phyloP scores from a whole-genome alignment of 768 basidiomycete genomes.

The Leccinum disarticulatum region DNA sequence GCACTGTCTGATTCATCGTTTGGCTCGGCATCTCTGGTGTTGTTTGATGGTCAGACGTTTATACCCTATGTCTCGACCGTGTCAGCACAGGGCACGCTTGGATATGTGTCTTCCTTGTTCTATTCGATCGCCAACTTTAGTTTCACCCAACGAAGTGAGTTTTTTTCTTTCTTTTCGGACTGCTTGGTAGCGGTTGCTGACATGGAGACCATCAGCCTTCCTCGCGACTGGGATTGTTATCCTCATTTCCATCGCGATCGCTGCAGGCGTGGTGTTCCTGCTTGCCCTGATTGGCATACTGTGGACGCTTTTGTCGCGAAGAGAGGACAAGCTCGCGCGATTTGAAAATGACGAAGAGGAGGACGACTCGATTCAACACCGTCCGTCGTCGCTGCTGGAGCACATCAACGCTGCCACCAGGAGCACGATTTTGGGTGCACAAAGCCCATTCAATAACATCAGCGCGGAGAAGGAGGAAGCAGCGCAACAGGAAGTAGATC shows the following conservation, averaged over 20 bases:
- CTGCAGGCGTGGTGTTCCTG: slow-evolving; percentile 90
- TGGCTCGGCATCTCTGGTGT: slow-evolving; percentile 79
- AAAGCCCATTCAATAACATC: slow-evolving; percentile 37
- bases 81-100: slow-evolving; percentile 62
- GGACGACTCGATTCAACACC: slow-evolving; percentile 72
- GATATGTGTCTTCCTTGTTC: slow-evolving; percentile 77
- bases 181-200: not conserved
- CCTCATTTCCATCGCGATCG: slow-evolving; percentile 95
- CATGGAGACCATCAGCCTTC: slow-evolving; percentile 53
- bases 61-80: slow-evolving; percentile 81
- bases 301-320: slow-evolving; percentile 84
- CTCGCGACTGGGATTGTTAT: slow-evolving; percentile 93
- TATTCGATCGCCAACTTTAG: slow-evolving; percentile 77
- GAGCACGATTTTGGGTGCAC: slow-evolving; percentile 70
- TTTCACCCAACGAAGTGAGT: slow-evolving; percentile 70
- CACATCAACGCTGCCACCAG: slow-evolving; percentile 91
- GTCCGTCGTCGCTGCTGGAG: slow-evolving; percentile 84
- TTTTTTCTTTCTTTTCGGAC: not conserved
- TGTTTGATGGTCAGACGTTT: slow-evolving; percentile 83
- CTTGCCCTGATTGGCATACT: slow-evolving; percentile 82
- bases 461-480: slow-evolving; percentile 56
- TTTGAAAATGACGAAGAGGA: slow-evolving; percentile 71
- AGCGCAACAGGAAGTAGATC: slow-evolving; percentile 46
- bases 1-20: slow-evolving; percentile 62
- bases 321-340: slow-evolving; percentile 69